phyloP scores from a whole-genome alignment of 1,284 basidiomycete genomes.

The Ustanciosporium gigantosporum region DNA sequence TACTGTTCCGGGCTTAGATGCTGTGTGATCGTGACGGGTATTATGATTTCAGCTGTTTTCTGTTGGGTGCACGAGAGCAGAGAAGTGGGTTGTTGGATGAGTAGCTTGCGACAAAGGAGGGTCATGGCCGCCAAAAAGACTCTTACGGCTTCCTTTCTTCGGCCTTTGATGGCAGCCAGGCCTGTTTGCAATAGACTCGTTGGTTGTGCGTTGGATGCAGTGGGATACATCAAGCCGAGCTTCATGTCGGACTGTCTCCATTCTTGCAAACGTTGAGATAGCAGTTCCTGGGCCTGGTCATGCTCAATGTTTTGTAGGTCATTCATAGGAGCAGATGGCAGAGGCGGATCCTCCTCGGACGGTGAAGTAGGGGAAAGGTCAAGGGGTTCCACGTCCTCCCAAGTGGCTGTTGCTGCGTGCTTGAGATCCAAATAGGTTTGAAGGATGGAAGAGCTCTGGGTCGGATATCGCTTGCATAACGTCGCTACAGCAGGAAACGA shows the following conservation, averaged over 20 bases:
- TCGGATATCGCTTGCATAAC: constrained; percentile 41
- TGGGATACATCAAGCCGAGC: neutral
- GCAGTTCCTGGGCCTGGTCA: neutral
- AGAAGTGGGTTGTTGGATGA: neutral
- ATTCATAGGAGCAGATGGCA: neutral
- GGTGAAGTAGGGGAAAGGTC: constrained; percentile 2
- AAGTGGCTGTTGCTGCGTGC: constrained; percentile 45
- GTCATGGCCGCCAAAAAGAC: too few species aligned
- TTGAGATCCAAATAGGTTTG: constrained; percentile 59
- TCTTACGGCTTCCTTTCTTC: constrained; percentile 28
- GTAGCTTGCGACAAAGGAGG: neutral
- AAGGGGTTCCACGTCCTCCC: constrained; percentile 40
- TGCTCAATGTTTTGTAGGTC: neutral
- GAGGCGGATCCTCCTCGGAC: neutral
- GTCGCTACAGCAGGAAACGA: constrained; percentile 28
- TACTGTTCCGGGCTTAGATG: constrained; percentile 19
- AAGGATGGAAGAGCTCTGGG: constrained; percentile 53
- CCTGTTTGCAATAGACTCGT: neutral
- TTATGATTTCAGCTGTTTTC: constrained; percentile 21
- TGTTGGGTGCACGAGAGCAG: constrained; percentile 1
- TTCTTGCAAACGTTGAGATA: neutral
- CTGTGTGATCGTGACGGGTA: constrained; percentile 27
- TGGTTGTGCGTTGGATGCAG: neutral
- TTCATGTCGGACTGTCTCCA: neutral
- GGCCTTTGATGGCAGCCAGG: constrained; percentile 21